Percentiles rank a stretch among this genome's conserved stretches.
Evolutionary conservation across 805 yeast genomes (phyloP).

Genomic region (Candida nemodendra): DNA sequence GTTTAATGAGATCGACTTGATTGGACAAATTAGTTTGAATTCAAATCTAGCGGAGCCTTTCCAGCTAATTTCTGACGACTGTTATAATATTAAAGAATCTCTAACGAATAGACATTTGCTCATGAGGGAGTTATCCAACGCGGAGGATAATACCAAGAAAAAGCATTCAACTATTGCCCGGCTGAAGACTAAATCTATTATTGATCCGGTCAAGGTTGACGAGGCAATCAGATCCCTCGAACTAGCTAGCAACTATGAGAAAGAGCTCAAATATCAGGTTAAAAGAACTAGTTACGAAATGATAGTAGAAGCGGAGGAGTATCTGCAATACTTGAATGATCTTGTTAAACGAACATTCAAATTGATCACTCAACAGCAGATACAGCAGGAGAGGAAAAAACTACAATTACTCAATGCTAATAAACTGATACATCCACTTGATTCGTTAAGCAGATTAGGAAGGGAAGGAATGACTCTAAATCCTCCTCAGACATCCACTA

Average conservation of each 20-base stretch:
- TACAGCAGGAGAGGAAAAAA: constrained; percentile 83
- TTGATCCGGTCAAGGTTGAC: constrained; percentile 86
- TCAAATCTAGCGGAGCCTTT: constrained; percentile 79
- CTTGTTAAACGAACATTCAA: constrained; percentile 51
- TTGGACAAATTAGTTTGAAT: constrained; percentile 67
- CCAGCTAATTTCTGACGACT: constrained; percentile 62
- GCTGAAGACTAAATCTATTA: constrained; percentile 66
- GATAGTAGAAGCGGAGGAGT: constrained; percentile 66
- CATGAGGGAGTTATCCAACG: constrained; percentile 83
- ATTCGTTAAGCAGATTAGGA: constrained; percentile 69
- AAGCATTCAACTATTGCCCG: constrained; percentile 72
- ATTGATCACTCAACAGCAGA: constrained; percentile 62
- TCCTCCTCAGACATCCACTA: not conserved
- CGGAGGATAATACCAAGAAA: constrained; percentile 69
- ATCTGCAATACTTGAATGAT: constrained; percentile 55
- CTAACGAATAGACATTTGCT: constrained; percentile 87
- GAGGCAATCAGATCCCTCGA: constrained; percentile 83
- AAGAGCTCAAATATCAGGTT: constrained; percentile 71
- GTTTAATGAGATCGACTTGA: constrained; percentile 73
- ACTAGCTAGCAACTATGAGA: constrained; percentile 73
- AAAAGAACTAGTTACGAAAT: constrained; percentile 83
- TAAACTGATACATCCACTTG: constrained; percentile 37
- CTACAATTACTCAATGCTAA: constrained; percentile 65
- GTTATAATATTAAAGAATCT: constrained; percentile 87
- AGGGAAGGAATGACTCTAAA: constrained; percentile 56